phyloP scores from a whole-genome alignment of 23 red algal species.

The Gracilaria domingensis region DNA sequence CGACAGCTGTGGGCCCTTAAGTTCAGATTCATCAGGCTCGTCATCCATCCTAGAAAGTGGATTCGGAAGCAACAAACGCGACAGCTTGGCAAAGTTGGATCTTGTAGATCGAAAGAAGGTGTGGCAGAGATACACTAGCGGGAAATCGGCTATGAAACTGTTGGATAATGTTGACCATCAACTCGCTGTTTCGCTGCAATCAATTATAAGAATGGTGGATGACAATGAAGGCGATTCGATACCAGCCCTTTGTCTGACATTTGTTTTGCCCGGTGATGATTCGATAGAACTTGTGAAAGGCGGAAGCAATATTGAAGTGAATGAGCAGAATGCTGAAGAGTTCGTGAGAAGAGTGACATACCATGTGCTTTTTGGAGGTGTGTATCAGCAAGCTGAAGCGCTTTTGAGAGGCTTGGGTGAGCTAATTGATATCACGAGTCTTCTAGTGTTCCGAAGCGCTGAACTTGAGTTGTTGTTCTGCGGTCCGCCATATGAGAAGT shows the following conservation, averaged over 20 bases:
- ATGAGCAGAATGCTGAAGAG: constrained; percentile 76
- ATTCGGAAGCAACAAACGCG: neutral
- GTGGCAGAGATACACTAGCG: constrained; percentile 49
- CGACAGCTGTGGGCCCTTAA: neutral
- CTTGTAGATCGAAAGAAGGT: constrained; percentile 16
- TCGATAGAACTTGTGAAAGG: constrained; percentile 76
- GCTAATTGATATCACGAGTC: constrained; percentile 63
- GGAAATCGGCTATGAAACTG: constrained; percentile 45
- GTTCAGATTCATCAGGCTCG: constrained; percentile 3
- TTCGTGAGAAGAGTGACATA: constrained; percentile 74
- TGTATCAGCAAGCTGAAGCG: constrained; percentile 76
- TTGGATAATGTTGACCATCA: constrained; percentile 82
- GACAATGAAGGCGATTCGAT: constrained; percentile 67
- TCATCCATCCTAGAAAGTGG: constrained; percentile 8
- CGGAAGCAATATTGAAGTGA: constrained; percentile 77
- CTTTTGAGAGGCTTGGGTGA: constrained; percentile 79
- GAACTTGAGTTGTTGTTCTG: constrained; percentile 89
- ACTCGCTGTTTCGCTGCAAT: constrained; percentile 81
- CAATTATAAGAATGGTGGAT: constrained; percentile 70
- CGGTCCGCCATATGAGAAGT: constrained; percentile 87
- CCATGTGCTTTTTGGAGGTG: constrained; percentile 82
- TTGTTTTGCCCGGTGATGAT: constrained; percentile 85
- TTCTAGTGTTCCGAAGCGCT: constrained; percentile 73
- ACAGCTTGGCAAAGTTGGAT: constrained; percentile 14
- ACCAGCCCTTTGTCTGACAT: constrained; percentile 78